A percentile compares a stretch with the other conserved stretches of the same genome.
phyloP scores from a whole-genome alignment of 257 asterid genomes.

The Fraxinus anomala region DNA sequence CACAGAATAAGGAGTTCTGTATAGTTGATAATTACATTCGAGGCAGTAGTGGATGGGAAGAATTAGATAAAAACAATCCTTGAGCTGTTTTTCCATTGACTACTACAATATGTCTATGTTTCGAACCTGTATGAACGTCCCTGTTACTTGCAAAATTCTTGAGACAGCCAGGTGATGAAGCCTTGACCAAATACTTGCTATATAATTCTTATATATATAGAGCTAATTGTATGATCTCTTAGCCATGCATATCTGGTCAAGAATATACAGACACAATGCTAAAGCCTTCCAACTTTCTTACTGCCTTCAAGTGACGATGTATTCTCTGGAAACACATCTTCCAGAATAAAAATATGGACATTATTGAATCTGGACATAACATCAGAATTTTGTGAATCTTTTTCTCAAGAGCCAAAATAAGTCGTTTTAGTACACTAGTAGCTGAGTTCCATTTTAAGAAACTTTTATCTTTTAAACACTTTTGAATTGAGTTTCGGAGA shows the following conservation, averaged over 20 bases:
- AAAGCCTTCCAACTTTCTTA: not conserved
- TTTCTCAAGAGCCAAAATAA: not conserved
- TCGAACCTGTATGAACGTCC: not conserved
- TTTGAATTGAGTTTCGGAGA: not conserved
- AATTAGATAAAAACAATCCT: slow-evolving; percentile 35
- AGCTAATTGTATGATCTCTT: not conserved
- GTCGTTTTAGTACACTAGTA: not conserved
- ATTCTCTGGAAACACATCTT: not conserved
- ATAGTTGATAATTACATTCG: slow-evolving; percentile 59
- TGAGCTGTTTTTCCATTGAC: slow-evolving; percentile 16
- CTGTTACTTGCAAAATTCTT: not conserved
- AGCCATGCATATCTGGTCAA: not conserved
- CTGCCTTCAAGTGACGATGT: not conserved
- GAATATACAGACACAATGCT: not conserved
- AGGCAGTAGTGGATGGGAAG: slow-evolving; percentile 66
- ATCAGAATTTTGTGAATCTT: not conserved
- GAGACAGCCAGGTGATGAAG: not conserved
- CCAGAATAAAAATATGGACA: not conserved
- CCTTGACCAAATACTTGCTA: not conserved
- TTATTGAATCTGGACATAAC: too few relatives aligned
- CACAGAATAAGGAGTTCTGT: slow-evolving; percentile 53
- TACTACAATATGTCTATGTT: slow-evolving; percentile 11
- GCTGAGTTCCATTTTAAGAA: not conserved
- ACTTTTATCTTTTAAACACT: too few relatives aligned
- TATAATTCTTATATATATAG: too few relatives aligned